These are phyloP conservation scores for Nicotiana tabacum DNA, from an alignment of 257 asterid genomes.

Conservation along the genomic window DNA sequence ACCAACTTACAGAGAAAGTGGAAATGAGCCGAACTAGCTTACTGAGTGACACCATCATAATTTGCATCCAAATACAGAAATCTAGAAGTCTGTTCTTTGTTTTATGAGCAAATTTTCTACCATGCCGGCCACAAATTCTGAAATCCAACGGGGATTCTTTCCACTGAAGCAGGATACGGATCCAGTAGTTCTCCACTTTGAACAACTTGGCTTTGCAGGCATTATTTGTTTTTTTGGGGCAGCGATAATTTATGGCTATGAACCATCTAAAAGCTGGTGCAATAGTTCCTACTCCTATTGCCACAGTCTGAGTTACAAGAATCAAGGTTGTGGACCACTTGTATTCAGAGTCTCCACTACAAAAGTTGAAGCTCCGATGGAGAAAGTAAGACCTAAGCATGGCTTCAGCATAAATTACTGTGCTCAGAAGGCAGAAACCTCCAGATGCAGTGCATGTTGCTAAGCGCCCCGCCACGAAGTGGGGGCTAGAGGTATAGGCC, in stretches of 20 bases:
- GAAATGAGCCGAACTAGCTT: conserved; percentile 54
- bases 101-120: conserved; percentile 41
- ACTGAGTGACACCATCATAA: conserved; percentile 50
- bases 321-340: conserved; percentile 66
- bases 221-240: conserved; percentile 40
- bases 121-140: conserved; percentile 33
- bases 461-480: conserved; percentile 67
- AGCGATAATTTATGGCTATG: conserved; percentile 44
- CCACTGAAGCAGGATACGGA: conserved; percentile 30
- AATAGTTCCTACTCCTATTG: conserved; percentile 56
- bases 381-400: conserved; percentile 47
- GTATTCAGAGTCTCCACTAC: conserved; percentile 68
- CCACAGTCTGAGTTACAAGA: conserved; percentile 46
- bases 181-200: conserved; percentile 65
- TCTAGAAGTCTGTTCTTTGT: conserved; percentile 32
- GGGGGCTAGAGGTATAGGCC: conserved; percentile 84
- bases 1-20: conserved; percentile 26
- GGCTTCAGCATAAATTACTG: conserved; percentile 52
- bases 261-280: conserved; percentile 78
- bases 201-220: conserved; percentile 16
- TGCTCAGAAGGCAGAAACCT: conserved; percentile 60
- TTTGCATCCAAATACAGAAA: conserved; percentile 51
- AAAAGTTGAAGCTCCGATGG: conserved; percentile 50
- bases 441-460: conserved; percentile 80
- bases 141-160: conserved; percentile 48